Base-by-base conservation (phyloP, 768 basidiomycete species). In the Suillus discolor region DNA sequence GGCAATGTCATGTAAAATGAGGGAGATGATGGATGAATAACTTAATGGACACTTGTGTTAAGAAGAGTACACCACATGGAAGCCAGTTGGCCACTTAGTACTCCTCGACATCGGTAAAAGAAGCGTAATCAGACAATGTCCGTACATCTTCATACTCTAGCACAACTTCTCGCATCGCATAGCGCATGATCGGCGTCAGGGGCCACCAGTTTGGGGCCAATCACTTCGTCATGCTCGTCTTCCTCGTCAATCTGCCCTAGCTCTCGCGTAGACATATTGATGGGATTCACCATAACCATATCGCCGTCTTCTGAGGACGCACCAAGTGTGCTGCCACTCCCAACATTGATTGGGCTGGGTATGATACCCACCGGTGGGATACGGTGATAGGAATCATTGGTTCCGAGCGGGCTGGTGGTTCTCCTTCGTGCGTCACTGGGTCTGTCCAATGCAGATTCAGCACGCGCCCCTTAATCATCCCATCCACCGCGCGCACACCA, bases 401-500 rank as follows among this genome's bases (percentile, higher is more conserved):
- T 4, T 69, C 75, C 9, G 73, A 72, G 64, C 74, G 75, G 12
- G 72, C 66, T 13, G 70, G 72, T 25, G 70, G 67, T 39, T 79
- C 72, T 62, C 75, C 79, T 72, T 90, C 89, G 69, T 78, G 82
- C 57, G 87, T 86, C 31, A 91, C 82, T 1, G 87, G 80, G 67
- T 91, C 89, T 60, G 89, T 91, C 91, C 91, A 93, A 61, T 91
- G 81, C 68, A 93, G 73, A 73, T 92, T 90, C 62, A 93, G 75
- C 60, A 94, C 86, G 62, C 88, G 83, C 1, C 88, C 91, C 66
- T 88, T 87, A 57, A 95, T 85, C 91, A 94, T 91, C 34, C 90
- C 92, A 72, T 94, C 93, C 9, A 94, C 91, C 6, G 91, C 90
- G 11, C 87, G 83, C 55, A 91, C 91, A 4, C 93, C 93, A n/a